Conservation (phyloP, 2,329 filamentous ascomycete genomes). For the Botrytis fabae region DNA sequence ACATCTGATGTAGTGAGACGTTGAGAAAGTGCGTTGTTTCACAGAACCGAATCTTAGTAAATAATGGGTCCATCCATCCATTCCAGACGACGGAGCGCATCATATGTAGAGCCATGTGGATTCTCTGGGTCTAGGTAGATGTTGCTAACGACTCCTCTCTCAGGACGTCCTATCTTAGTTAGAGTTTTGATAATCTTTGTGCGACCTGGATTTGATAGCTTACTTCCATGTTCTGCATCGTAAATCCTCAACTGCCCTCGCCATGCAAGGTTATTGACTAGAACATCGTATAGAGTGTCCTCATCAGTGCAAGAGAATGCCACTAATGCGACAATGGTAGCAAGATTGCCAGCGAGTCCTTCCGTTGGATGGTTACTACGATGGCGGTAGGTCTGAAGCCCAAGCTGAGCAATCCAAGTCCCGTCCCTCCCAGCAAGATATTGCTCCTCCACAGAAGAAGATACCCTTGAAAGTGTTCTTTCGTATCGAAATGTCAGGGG, state of each 20-base stretch:
- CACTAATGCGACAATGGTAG: conserved; percentile 33
- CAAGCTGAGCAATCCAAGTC: conserved; percentile 29
- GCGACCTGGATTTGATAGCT: conserved; percentile 14
- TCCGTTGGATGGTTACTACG: not conserved
- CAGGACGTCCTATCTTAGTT: conserved; percentile 22
- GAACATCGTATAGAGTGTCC: conserved; percentile 20
- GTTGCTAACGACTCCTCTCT: conserved; percentile 33
- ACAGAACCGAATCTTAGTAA: not conserved
- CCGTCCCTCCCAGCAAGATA: conserved; percentile 25
- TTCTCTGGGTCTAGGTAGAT: conserved; percentile 38
- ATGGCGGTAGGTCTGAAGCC: conserved; percentile 25
- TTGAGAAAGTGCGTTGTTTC: not conserved
- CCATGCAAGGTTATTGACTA: conserved; percentile 30
- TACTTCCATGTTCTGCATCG: conserved; percentile 28
- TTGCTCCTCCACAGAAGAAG: conserved; percentile 17
- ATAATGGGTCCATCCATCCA: conserved; percentile 19
- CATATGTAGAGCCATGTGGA: conserved; percentile 28
- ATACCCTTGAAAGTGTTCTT: conserved; percentile 23
- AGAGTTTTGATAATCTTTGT: not conserved
- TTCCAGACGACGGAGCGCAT: conserved; percentile 29
- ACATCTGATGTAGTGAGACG: not conserved
- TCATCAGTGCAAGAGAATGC: conserved; percentile 32
- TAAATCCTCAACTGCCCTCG: conserved; percentile 27
- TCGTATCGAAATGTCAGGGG: conserved; percentile 29
- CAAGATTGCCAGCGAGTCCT: conserved; percentile 32